Base-by-base conservation (phyloP, 1,139 yeast genomes). In the Torulaspora pretoriensis region DNA sequence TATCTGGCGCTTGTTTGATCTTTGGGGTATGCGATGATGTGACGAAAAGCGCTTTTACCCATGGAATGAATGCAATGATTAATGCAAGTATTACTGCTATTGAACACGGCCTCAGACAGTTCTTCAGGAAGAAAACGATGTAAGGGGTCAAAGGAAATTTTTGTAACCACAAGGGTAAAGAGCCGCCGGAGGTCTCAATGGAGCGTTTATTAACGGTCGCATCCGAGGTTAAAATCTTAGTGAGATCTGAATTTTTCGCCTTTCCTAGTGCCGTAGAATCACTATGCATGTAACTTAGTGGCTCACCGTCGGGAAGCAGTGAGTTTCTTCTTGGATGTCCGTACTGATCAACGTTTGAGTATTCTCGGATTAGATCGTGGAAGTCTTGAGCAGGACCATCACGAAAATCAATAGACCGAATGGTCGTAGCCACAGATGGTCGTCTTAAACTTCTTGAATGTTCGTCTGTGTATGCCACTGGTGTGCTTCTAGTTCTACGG, bases 21-120 rank as follows among this genome's bases (percentile, higher is more conserved):
- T 62, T 56, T 53, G 62, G 73, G 57, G 57, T 64, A 40, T 36
- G 53, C 0, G 45, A 22, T 14, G 65, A 68, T 2, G 54, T 53
- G 4, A 85, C 88, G 62, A 90, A 90, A 26, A 89, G 71, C 1
- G 94, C 87, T 57, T 85, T 83, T 10, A 88, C 71, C 71, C 95
- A 90, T 1, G 96, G 96, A 10, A 92, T 73, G 85, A 90, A 85
- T 12, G 94, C 80, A 19, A 86, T 70, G 2, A 74, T 69, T 39
- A 90, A 64, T 1, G 92, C 73, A 0, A 78, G 37, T 2, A 88
- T 71, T 35, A 87, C 75, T 1, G 90, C 70, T 35, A 81, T 55
- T 1, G 95, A 81, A 38, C 81, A 81, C 0, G 95, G 94, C 12
- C 94, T 74, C 34, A 73, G 57, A 51, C 89, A 75, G 64, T 87